Evolutionary conservation across 306 rosid genomes (phyloP), one percentile per base, ranked within the genome.

Genomic region (Psophocarpus tetragonolobus): DNA sequence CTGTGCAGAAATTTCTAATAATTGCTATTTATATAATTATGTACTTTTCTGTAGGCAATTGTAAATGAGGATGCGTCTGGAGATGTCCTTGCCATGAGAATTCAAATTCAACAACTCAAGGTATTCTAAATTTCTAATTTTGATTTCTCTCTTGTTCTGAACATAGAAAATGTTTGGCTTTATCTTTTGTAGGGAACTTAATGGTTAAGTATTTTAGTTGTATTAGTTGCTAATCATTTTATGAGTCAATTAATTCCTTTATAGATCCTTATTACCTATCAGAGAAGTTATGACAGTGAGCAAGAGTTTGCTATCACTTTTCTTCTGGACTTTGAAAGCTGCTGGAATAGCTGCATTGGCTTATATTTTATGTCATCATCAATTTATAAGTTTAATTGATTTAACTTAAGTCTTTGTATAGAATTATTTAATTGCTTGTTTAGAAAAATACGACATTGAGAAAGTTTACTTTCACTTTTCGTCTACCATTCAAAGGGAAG

Each of bases 71-170:
- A 95, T 66, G 87, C 97, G 20, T 91, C 97, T 10, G 99, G 99
- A 77, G 97, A 95, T 88, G 97, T 95, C 73, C 88, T 95, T 84
- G 82, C 97, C 82, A 91, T 95, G 98, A 91, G 90, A 87, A 30
- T 95, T 53, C 98, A 95, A 87, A 95, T 95, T 86, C 98, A 95
- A 73, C 97, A 95, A 73, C 93, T 95, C 38, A 95, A 92, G 98
- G 98, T 95, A 64, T 71, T 74, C 36, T 77, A 77, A 38, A 68
- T 77, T 71, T 74, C 36, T 77, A 77, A 38, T 73, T 77, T 78
- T 80, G 66, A 67, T 76, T 66, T 41, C 21, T 39, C 68, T 57
- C 15, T 47, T 74, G 23, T 33, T 56, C 17, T 70, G 61, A 71
- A 68, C 39, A 24, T 48, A 24, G 30, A 56, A 47, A 45, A 35